phyloP scores from a whole-genome alignment of 768 basidiomycete genomes.

The Candolleomyces efflorescens region DNA sequence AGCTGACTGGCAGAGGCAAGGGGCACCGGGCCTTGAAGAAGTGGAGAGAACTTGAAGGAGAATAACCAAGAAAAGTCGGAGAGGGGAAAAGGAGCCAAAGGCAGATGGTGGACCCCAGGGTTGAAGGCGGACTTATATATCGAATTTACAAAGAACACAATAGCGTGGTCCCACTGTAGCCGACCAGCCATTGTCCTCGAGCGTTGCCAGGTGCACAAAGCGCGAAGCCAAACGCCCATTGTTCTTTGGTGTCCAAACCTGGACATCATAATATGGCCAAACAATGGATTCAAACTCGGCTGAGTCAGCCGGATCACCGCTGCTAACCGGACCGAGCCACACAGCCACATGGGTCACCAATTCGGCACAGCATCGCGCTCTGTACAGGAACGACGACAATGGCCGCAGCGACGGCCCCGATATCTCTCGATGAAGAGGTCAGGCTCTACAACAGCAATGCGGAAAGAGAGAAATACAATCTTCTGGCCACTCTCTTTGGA shows the following conservation, averaged over 20 bases:
- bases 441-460: slow-evolving; percentile 83
- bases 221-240: background rate
- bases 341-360: no score
- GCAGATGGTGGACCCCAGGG: background rate
- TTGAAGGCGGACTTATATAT: background rate
- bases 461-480: slow-evolving; percentile 85
- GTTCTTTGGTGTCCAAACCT: background rate
- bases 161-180: background rate
- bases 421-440: slow-evolving; percentile 81
- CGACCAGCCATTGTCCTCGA: background rate
- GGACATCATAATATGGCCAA: no score
- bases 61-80: slow-evolving; percentile 5
- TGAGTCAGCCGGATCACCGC: no score
- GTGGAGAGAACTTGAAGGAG: slow-evolving; percentile 11
- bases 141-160: background rate
- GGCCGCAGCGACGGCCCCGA: background rate
- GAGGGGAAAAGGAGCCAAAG: background rate
- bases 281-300: no score
- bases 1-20: slow-evolving; percentile 16
- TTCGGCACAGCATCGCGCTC: no score
- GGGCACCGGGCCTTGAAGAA: slow-evolving; percentile 22
- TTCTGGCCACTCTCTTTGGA: slow-evolving; percentile 85
- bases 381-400: background rate
- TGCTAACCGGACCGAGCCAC: no score
- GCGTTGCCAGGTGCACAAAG: background rate